These are phyloP conservation scores for Phtheirospermum japonicum DNA, from an alignment of 257 asterid species.

Conservation along the genomic window DNA sequence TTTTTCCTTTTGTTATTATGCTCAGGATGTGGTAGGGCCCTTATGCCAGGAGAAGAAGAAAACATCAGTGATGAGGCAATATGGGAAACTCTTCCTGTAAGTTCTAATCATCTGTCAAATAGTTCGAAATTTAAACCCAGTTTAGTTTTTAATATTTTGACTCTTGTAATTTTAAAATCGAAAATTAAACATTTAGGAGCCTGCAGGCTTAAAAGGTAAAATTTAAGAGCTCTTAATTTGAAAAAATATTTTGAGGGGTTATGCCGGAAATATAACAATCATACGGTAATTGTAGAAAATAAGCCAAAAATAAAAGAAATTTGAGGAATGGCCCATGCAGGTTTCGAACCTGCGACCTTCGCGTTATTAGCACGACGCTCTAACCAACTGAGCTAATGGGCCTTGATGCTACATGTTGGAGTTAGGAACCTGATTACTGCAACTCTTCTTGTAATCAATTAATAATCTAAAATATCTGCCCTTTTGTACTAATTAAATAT, in stretches of 20 bases:
- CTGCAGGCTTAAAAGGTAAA: neutral
- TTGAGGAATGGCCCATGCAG: constrained; percentile 49
- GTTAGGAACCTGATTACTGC: neutral
- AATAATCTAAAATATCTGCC: neutral
- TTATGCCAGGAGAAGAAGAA: constrained; percentile 97
- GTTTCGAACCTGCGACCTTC: constrained; percentile 66
- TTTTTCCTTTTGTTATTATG: constrained; percentile 17
- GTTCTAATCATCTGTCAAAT: constrained; percentile 30
- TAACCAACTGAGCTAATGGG: constrained; percentile 74
- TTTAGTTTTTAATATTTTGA: constrained; percentile 16
- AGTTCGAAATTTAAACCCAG: neutral
- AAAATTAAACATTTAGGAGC: neutral
- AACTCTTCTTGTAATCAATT: neutral
- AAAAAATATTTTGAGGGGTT: neutral
- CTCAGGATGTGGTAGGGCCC: constrained; percentile 92
- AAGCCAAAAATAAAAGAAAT: neutral
- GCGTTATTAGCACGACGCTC: constrained; percentile 78
- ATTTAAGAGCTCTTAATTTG: neutral
- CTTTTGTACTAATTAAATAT: neutral
- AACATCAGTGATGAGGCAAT: constrained; percentile 84
- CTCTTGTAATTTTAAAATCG: neutral
- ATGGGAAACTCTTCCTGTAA: constrained; percentile 99
- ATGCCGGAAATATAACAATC: neutral
- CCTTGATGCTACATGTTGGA: constrained; percentile 22
- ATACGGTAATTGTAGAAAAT: neutral